Base-by-base conservation (phyloP, 192 early-diverging fungal species). In the Allomyces arbusculus region DNA sequence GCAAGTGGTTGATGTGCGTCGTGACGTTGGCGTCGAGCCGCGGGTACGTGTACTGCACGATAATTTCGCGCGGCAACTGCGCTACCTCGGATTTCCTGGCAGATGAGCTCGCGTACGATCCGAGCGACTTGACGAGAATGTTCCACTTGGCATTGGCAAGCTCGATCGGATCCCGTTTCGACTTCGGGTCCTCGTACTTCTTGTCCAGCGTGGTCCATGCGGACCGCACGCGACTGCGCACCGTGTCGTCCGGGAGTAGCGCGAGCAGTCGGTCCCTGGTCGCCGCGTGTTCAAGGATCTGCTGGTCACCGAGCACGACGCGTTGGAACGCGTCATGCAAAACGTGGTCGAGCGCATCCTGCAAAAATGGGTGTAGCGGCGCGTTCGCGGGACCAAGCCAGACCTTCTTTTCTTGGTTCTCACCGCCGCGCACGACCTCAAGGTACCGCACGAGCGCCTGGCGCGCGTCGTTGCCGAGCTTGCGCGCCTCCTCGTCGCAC, bases 21-120 rank as follows among this genome's bases (percentile, higher is more conserved):
- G 90, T 85, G 24, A 98, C 95, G 64, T 95, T 91, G 28, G 86
- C 84, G 74, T 98, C 93, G 44, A 98, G 80, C 28, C 95, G 84
- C 23, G 95, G 95, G 63, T 98, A 98, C 3, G 81, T 81, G 67
- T 88, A 91, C 74, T 93, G 93, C 67, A 98, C 86, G 65, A 88
- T 79, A 66, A 93, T 88, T 62, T 94, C 92, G 24, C 82, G 73
- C 65, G 75, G 75, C 33, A 81, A 66, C 1, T 67, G 65, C 23
- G 68, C 64, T 43, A 86, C 63, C 22, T 66, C 63, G 22, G 74
- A 66, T 22, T 8, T 40, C 33, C 7, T 40, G 4, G 33, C 33
- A 0, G 33, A 40, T 40, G 33, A 40, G 7, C 33, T 7, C 33
- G 7, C 7, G 33, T 7, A 7, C 33, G 33, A 40, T 40, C 33